phyloP scores from a whole-genome alignment of 192 early-diverging fungal genomes.

The Rhizoclosmatium globosum region DNA sequence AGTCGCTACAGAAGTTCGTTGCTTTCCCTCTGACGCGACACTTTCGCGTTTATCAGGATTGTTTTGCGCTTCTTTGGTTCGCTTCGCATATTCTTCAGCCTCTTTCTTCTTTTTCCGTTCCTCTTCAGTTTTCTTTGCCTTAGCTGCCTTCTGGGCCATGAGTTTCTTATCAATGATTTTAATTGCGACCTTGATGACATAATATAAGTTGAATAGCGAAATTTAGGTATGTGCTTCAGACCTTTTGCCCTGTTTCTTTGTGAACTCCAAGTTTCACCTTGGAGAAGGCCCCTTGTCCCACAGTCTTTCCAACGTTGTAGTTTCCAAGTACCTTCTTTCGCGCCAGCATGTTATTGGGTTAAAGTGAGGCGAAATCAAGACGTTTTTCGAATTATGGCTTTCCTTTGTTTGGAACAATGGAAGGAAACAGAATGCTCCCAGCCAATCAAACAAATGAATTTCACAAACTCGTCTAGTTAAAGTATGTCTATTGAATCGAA shows the following conservation, averaged over 20 bases:
- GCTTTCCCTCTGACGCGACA: no score
- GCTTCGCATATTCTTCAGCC: conserved; percentile 27
- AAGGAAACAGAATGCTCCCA: neutral
- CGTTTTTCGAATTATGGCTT: neutral
- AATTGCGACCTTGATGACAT: conserved; percentile 69
- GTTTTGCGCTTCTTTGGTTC: conserved; percentile 6
- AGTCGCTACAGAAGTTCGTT: neutral
- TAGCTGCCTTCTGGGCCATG: conserved; percentile 60
- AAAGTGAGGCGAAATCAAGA: neutral
- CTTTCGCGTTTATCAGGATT: neutral
- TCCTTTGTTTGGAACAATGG: neutral
- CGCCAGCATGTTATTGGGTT: conserved; percentile 43
- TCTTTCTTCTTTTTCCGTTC: conserved; percentile 51
- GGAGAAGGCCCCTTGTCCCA: conserved; percentile 72
- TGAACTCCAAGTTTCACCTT: conserved; percentile 72
- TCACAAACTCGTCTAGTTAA: no score
- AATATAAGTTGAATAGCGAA: neutral
- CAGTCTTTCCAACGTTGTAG: conserved; percentile 68
- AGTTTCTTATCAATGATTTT: conserved; percentile 72
- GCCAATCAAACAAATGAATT: neutral
- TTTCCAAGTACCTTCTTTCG: conserved; percentile 60
- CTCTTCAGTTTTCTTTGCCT: conserved; percentile 57
- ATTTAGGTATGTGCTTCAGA: no score
- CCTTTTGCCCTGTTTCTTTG: conserved; percentile 67
- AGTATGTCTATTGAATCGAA: no score